Evolutionary conservation across 2,329 filamentous ascomycete genomes (phyloP).

Genomic region (Trichoderma sp.): DNA sequence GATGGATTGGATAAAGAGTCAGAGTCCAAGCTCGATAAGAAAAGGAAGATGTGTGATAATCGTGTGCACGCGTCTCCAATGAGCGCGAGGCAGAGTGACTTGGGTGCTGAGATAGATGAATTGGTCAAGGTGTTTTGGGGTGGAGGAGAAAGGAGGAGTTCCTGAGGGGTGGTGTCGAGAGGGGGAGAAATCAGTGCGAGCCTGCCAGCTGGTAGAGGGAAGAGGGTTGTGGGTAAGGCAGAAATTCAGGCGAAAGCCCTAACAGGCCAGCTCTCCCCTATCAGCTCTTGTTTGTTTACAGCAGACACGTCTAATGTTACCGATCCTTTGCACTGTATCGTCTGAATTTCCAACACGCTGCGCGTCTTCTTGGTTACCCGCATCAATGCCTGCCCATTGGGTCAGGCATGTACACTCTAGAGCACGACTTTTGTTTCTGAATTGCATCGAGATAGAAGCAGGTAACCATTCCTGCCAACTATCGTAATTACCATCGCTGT

Average conservation of each 20-base stretch:
- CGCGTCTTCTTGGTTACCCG: neutral
- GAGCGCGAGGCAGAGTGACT: neutral
- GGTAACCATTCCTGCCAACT: neutral
- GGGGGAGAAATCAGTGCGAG: neutral
- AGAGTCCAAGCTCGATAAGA: neutral
- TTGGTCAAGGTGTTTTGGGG: neutral
- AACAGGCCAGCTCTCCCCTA: neutral
- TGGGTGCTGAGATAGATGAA: neutral
- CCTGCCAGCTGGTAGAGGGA: constrained; percentile 8
- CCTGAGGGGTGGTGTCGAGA: neutral
- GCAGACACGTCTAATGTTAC: neutral
- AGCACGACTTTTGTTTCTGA: neutral
- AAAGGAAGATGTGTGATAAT: neutral
- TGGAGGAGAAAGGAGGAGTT: neutral
- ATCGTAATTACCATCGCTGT: too few relatives aligned
- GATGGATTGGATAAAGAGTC: neutral
- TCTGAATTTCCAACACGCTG: neutral
- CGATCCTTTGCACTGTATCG: neutral
- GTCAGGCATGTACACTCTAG: neutral
- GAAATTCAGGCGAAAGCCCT: constrained; percentile 7
- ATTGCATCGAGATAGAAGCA: neutral
- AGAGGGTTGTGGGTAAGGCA: neutral
- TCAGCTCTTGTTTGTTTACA: neutral
- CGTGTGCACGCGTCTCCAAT: constrained; percentile 1
- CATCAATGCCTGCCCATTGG: neutral